These are phyloP conservation scores for Penicillium sp. DNA, from an alignment of 2,329 filamentous ascomycete species.

Conservation along the genomic window DNA sequence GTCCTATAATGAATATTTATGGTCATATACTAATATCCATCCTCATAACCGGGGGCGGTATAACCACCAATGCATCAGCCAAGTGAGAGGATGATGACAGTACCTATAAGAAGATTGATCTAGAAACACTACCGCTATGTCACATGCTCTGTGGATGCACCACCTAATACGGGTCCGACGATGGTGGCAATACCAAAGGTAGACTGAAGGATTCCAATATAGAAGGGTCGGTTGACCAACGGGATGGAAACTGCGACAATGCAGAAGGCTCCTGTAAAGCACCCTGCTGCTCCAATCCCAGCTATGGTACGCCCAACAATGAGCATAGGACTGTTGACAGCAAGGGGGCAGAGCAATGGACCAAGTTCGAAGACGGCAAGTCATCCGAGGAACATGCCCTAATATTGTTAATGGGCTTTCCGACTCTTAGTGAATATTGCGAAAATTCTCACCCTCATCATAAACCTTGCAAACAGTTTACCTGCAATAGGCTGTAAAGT, in stretches of 20 bases:
- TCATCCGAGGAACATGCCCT: neutral
- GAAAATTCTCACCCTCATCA: neutral
- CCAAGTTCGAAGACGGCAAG: neutral
- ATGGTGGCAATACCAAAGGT: neutral
- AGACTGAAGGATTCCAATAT: neutral
- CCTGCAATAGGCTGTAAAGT: neutral
- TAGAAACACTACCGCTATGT: neutral
- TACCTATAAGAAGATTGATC: neutral
- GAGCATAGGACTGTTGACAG: neutral
- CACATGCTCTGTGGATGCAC: neutral
- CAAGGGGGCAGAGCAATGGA: neutral
- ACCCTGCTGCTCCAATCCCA: neutral
- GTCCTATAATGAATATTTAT: too few relatives aligned
- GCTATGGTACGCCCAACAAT: neutral
- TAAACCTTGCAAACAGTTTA: neutral
- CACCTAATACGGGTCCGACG: neutral
- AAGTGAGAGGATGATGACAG: neutral
- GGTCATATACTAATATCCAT: too few relatives aligned
- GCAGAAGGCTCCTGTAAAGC: neutral
- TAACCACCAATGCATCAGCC: too few relatives aligned
- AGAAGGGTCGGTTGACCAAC: neutral
- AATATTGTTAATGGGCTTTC: neutral
- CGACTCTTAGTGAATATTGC: accelerated
- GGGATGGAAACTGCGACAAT: neutral
- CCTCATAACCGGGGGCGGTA: too few relatives aligned